A percentile compares a stretch with the other conserved stretches of the same genome.
Evolutionary conservation across 257 asterid genomes (phyloP).

Genomic region (Solanum ossicruentum): DNA sequence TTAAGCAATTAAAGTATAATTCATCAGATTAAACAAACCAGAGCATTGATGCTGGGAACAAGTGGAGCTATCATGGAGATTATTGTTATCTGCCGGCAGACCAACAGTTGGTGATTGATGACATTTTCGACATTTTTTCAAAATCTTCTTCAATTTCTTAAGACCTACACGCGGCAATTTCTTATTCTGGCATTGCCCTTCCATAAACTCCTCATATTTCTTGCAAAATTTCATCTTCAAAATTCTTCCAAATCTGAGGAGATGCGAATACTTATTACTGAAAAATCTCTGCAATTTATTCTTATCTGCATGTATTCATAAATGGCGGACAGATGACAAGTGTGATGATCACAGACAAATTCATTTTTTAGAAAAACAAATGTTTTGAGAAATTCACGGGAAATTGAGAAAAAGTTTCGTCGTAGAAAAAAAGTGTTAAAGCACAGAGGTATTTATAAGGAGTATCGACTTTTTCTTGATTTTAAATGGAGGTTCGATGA

Average conservation of each 20-base stretch:
- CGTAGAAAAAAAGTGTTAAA: background rate
- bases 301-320: background rate
- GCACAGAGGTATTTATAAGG: background rate
- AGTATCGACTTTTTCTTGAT: background rate
- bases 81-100: background rate
- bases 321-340: background rate
- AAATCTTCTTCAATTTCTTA: constrained; percentile 74
- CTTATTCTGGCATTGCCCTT: constrained; percentile 35
- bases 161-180: constrained; percentile 70
- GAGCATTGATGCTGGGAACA: constrained; percentile 59
- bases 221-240: constrained; percentile 75
- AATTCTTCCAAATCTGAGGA: background rate
- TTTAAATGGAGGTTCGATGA: background rate
- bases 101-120: background rate
- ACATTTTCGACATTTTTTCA: constrained; percentile 57
- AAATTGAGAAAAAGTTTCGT: background rate
- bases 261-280: background rate
- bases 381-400: background rate
- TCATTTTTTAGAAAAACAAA: too few relatives aligned
- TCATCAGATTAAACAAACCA: constrained; percentile 20
- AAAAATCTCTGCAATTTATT: background rate
- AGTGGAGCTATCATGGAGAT: constrained; percentile 10
- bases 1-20: background rate
- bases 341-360: background rate
- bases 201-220: constrained; percentile 90